Percentiles rank a stretch among this genome's conserved stretches.
These are phyloP conservation scores for Boletellus ananiceps DNA, from an alignment of 768 basidiomycete genomes.

Conservation along the genomic window DNA sequence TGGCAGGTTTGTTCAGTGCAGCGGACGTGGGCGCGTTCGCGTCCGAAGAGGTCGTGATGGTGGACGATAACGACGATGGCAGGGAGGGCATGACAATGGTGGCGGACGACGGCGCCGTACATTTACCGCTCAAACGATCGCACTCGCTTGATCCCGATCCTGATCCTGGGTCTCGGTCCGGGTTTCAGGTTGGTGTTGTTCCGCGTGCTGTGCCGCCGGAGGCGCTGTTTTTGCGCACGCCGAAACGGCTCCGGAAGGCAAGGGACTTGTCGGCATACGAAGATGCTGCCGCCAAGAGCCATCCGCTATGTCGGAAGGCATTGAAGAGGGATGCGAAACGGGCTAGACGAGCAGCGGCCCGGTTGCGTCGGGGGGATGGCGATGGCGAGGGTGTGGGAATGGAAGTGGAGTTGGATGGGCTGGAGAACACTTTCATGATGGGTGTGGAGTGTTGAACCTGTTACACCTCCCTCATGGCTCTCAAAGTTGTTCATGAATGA, in stretches of 20 bases:
- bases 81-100: conserved; percentile 31
- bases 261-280: conserved; percentile 55
- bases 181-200: neutral
- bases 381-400: conserved; percentile 17
- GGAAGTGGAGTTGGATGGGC: conserved; percentile 26
- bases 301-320: conserved; percentile 51
- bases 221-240: conserved; percentile 22
- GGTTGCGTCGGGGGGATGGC: conserved; percentile 7
- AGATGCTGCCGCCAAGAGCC: conserved; percentile 37
- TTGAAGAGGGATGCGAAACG: conserved; percentile 64
- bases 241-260: conserved; percentile 58
- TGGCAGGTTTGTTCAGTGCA: conserved; percentile 74
- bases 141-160: conserved; percentile 7
- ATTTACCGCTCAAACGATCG: conserved; percentile 28
- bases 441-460: conserved; percentile 14
- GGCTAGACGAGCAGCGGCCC: conserved; percentile 49
- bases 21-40: conserved; percentile 80
- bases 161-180: neutral
- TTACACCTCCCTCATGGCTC: no score
- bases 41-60: conserved; percentile 39
- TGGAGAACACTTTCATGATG: conserved; percentile 23
- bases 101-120: conserved; percentile 36
- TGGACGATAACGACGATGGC: conserved; percentile 35
- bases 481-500: no score
- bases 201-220: neutral